These are phyloP conservation scores for Mortierella sp. DNA, from an alignment of 371 early-diverging fungal species.

Conservation along the genomic window DNA sequence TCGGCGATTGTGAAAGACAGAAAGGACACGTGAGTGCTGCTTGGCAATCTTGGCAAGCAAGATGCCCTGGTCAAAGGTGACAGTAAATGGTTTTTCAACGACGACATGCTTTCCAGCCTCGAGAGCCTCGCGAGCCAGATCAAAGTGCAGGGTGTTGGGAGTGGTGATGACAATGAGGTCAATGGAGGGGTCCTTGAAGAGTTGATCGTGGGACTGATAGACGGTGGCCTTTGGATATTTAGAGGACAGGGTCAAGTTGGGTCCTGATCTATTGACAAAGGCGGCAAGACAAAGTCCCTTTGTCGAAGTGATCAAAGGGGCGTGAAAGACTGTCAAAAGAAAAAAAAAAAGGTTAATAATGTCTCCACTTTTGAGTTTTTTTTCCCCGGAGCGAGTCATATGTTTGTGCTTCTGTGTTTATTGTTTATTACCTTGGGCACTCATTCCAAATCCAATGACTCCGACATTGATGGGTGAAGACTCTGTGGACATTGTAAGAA, in stretches of 20 bases:
- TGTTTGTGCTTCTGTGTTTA: too few species aligned
- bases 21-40: slow-evolving; percentile 69
- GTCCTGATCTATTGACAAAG: slow-evolving; percentile 70
- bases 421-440: slow-evolving; percentile 60
- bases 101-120: slow-evolving; percentile 79
- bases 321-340: slow-evolving; percentile 77
- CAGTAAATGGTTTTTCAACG: slow-evolving; percentile 86
- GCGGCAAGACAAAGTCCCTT: slow-evolving; percentile 66
- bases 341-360: not conserved
- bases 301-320: slow-evolving; percentile 73
- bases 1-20: slow-evolving; percentile 84
- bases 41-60: slow-evolving; percentile 69
- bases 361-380: not conserved
- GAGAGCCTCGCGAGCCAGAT: slow-evolving; percentile 71
- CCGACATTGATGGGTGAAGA: slow-evolving; percentile 70
- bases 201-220: slow-evolving; percentile 65
- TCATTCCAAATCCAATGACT: slow-evolving; percentile 80
- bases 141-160: slow-evolving; percentile 77
- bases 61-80: slow-evolving; percentile 71
- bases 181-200: slow-evolving; percentile 65
- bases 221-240: slow-evolving; percentile 70
- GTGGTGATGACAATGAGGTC: slow-evolving; percentile 82
- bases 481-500: slow-evolving; percentile 14
- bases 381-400: too few species aligned
- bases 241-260: slow-evolving; percentile 52